Evolutionary conservation across 306 rosid species (phyloP), one percentile per base, ranked within the genome.

Genomic region (Lathyrus aphaca): DNA sequence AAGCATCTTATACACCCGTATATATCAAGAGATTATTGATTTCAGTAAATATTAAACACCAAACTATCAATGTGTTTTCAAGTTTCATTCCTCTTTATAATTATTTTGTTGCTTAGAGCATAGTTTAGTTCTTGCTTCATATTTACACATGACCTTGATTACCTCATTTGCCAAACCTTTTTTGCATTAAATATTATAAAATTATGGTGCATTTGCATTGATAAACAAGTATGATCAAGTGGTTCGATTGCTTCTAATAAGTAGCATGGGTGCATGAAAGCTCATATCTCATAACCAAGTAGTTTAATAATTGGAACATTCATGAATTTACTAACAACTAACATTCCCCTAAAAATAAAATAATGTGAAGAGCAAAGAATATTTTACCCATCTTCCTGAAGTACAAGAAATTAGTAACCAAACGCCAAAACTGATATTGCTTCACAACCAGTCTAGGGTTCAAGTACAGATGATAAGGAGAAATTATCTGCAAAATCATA

Each of bases 361-460:
- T 2, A 14, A 46, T 1, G 32, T 21, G 12, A 66, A 60, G 50
- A 27, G 10, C 25, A 60, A 55, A 55, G 12, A 66, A 68, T 7
- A 61, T 23, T 23, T 66, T 83, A 90, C 96, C 98, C 90, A 94
- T 94, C 78, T 90, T 94, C 62, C 97, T 75, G 82, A 94, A 94
- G 87, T 88, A 94, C 64, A 94, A 64, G 84, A 94, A 94, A 82
- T 94, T 94, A 27, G 97, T 94, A 71, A 94, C 10, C 59, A 94
- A 93, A 21, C 96, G 97, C 98, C 97, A 94, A 72, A 86, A 87
- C 65, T 94, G 86, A 82, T 94, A 94, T 63, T 90, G 88, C 80
- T 87, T 88, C 66, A 88, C 91, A 78, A 94, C 96, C 59, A 90
- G 80, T 61, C 23, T 84, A 53, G 98, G 98, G 81, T 90, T 82